These are phyloP conservation scores for Rubroboletus satanas DNA, from an alignment of 768 basidiomycete species.

Conservation along the genomic window DNA sequence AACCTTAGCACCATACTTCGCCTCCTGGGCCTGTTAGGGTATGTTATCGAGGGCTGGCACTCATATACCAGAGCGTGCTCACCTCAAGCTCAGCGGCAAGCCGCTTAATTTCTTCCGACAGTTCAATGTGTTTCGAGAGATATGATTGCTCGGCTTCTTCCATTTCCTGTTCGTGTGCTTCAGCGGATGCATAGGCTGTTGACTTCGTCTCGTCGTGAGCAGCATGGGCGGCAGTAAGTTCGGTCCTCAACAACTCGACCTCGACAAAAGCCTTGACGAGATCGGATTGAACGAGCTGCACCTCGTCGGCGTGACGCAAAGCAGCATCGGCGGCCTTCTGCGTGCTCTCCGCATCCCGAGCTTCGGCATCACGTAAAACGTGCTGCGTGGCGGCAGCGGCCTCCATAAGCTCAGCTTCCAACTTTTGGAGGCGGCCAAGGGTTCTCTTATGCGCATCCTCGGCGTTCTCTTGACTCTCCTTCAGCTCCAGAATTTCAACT, in stretches of 20 bases:
- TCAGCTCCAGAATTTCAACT: conserved; percentile 74
- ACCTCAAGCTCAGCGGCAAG: conserved; percentile 67
- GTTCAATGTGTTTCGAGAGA: conserved; percentile 46
- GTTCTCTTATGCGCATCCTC: conserved; percentile 56
- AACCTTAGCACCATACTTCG: conserved; percentile 63
- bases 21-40: conserved; percentile 56
- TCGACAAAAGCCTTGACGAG: conserved; percentile 42
- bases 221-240: conserved; percentile 42
- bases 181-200: conserved; percentile 42
- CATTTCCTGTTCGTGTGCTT: conserved; percentile 46
- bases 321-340: conserved; percentile 39
- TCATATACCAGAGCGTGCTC: conserved; percentile 11
- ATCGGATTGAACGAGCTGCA: conserved; percentile 43
- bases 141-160: conserved; percentile 50
- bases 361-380: conserved; percentile 43
- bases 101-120: conserved; percentile 52
- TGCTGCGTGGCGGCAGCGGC: conserved; percentile 46
- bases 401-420: conserved; percentile 53
- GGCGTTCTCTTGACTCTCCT: conserved; percentile 60
- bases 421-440: conserved; percentile 41
- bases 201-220: conserved; percentile 48
- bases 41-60: not conserved
- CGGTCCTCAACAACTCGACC: conserved; percentile 43
- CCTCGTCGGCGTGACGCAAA: conserved; percentile 42
- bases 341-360: conserved; percentile 45